Base-by-base conservation (phyloP, 2,329 filamentous ascomycete species). In the Kalmusia sp. region DNA sequence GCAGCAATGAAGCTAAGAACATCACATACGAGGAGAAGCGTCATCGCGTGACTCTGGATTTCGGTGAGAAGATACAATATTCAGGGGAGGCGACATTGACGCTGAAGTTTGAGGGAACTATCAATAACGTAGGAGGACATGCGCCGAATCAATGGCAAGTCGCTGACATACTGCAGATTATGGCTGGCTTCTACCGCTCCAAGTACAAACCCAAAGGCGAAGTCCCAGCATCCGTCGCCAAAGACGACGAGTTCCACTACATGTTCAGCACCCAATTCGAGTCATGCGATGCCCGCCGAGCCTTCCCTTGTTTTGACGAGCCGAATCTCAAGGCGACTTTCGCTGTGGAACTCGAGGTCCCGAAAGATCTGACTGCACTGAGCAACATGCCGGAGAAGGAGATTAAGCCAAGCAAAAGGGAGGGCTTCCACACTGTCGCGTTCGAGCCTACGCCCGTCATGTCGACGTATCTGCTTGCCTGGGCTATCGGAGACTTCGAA, bases 291-390 rank as follows among this genome's bases (percentile, higher is more conserved):
- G 95, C 95, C 57, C 89, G 95, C 61, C 85, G 93, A 62, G 93
- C 95, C 7, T 97, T 99, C 78, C 95, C 95, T 41, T 99, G 95
- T 79, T 98, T 98, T 70, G 95, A 99, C 71, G 95, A 99, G 79
- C 95, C 95, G 35, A 96, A 96, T 69, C 84, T 98, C 60, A 99
- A 99, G 79, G 92, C 95, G 9, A 93, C 92, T 2, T 98, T 97
- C 70, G 93, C 97, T 74, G 90, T 99, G 54, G 84, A 92, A 68
- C 89, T 99, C 58, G 93, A 98, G 78, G 84, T 97, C 40, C 93
- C 95, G 14, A 87, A 89, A 40, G 91, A 93, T 62, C 89, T 95
- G 75, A 88, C 92, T 34, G 95, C 92, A 6, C 81, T 98, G 39
- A 96, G 91, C 79, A 98, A 98, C 79, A 98, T 97, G 93, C 92